Conservation (phyloP, 768 basidiomycete species). For the Serendipita vermifera region DNA sequence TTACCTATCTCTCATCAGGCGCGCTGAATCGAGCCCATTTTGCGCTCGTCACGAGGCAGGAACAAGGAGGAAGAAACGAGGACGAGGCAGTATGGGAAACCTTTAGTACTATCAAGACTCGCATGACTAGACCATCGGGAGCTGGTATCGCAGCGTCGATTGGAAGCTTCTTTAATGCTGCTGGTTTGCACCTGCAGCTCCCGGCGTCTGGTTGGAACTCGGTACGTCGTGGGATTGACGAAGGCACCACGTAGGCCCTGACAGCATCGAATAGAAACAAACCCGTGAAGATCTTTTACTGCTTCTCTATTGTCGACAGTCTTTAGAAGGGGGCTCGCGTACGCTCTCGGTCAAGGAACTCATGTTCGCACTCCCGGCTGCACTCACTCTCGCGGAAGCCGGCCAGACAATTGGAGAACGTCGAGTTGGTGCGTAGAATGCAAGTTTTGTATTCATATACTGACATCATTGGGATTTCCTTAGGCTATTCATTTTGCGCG, state of each 20-base stretch:
- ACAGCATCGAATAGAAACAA: conserved; percentile 33
- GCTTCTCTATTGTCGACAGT: conserved; percentile 54
- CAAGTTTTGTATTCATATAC: no score
- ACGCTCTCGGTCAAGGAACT: conserved; percentile 29
- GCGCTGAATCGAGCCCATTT: conserved; percentile 67
- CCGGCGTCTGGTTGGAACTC: background rate
- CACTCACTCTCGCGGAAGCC: conserved; percentile 62
- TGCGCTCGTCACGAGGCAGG: conserved; percentile 57
- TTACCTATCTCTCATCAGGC: conserved; percentile 45
- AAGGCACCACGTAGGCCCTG: background rate
- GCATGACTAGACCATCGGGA: background rate
- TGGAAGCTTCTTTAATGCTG: background rate
- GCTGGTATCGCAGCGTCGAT: background rate
- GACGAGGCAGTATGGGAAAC: conserved; percentile 30
- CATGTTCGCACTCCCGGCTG: conserved; percentile 62
- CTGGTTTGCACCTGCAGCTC: background rate
- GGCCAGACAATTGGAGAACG: conserved; percentile 35
- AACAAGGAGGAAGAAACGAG: conserved; percentile 48
- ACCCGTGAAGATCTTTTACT: conserved; percentile 55
- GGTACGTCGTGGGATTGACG: background rate
- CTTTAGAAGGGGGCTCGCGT: conserved; percentile 15
- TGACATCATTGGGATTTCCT: background rate
- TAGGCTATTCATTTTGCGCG: background rate
- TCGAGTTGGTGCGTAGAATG: conserved; percentile 37
- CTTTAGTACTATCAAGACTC: background rate